Percentiles rank a stretch among this genome's conserved stretches.
Conservation (phyloP, 164 flowering plant genomes). For the Liriodendron chinense region DNA sequence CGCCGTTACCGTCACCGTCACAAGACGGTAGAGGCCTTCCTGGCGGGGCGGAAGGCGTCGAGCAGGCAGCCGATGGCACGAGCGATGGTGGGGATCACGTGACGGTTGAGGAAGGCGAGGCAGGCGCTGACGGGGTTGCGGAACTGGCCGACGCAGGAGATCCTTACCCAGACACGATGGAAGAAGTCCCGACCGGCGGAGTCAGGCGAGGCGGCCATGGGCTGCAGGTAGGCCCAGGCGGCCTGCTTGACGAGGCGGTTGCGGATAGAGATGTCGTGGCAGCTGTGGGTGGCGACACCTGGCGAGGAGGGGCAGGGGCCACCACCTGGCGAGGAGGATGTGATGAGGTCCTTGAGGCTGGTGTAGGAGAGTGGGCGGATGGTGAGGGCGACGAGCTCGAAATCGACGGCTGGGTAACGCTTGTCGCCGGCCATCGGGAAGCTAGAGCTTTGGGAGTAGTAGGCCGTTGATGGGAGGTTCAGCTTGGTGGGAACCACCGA, state of each 20-base stretch:
- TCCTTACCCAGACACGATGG: constrained; percentile 33
- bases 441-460: constrained; percentile 9
- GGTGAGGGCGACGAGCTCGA: constrained; percentile 36
- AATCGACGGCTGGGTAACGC: constrained; percentile 24
- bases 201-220: constrained; percentile 57
- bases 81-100: constrained; percentile 22
- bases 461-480: constrained; percentile 7
- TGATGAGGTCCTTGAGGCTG: constrained; percentile 54
- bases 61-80: constrained; percentile 33
- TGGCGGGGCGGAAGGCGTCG: constrained; percentile 8
- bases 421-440: constrained; percentile 15
- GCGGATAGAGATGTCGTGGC: constrained; percentile 62
- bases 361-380: constrained; percentile 38
- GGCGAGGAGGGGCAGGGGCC: constrained; percentile 32
- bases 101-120: constrained; percentile 21
- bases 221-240: constrained; percentile 94
- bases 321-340: constrained; percentile 23
- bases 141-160: constrained; percentile 17
- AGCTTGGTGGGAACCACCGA: constrained; percentile 10
- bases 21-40: background rate
- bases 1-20: constrained; percentile 3
- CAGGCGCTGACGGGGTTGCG: constrained; percentile 25
- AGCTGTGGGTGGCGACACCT: constrained; percentile 16
- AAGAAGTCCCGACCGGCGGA: constrained; percentile 34
- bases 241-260: constrained; percentile 90